Percentiles rank a stretch among this genome's conserved stretches.
Conservation (phyloP, 768 basidiomycete genomes). For the Lentinula sp. region DNA sequence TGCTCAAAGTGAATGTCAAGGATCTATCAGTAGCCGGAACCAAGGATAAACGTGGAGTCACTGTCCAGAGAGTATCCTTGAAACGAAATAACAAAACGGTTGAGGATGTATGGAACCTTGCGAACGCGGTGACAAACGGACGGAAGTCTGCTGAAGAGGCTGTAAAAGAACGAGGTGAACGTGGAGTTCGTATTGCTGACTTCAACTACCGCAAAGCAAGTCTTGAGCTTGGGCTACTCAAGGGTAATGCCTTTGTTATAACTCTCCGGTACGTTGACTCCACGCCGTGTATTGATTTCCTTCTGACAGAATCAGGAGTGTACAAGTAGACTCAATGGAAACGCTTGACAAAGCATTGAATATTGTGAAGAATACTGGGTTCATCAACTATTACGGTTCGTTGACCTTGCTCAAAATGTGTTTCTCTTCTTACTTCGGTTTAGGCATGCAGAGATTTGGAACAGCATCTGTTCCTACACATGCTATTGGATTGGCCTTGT, state of each 20-base stretch:
- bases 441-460: conserved; percentile 98
- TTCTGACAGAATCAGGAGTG: conserved; percentile 44
- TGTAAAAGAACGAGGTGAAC: conserved; percentile 72
- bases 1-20: conserved; percentile 69
- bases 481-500: conserved; percentile 83
- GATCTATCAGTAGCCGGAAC: conserved; percentile 92
- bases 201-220: conserved; percentile 77
- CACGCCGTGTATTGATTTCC: neutral
- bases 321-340: conserved; percentile 70
- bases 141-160: conserved; percentile 53
- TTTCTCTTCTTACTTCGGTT: conserved; percentile 5
- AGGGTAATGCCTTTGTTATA: conserved; percentile 93
- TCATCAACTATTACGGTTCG: conserved; percentile 96
- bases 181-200: conserved; percentile 85
- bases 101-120: conserved; percentile 79
- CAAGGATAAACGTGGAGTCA: conserved; percentile 97
- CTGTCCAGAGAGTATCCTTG: conserved; percentile 85
- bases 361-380: conserved; percentile 77
- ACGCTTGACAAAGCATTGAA: conserved; percentile 71
- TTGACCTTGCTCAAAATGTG: neutral
- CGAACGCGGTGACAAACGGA: conserved; percentile 56
- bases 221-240: conserved; percentile 91
- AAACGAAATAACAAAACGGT: conserved; percentile 71
- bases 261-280: conserved; percentile 67
- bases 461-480: conserved; percentile 96